These are phyloP conservation scores for Lodderomyces oxycetoniae DNA, from an alignment of 1,139 yeast species.

Conservation along the genomic window DNA sequence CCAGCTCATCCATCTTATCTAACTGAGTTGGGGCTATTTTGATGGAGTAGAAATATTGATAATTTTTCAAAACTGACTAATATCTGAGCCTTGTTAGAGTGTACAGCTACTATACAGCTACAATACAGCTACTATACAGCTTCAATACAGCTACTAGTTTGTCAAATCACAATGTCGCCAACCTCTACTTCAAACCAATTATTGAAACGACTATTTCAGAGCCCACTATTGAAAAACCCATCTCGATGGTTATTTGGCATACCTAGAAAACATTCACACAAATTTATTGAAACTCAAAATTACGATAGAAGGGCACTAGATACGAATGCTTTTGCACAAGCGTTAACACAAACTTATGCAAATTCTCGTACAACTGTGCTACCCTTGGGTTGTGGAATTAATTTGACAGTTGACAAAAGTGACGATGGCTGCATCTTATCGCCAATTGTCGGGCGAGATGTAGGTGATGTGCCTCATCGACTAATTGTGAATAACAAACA, in stretches of 20 bases:
- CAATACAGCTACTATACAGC: too few species aligned
- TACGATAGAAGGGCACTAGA: slow-evolving; percentile 16
- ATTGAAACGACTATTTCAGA: slow-evolving; percentile 9
- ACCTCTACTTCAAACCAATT: too few species aligned
- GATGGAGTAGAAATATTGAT: too few species aligned
- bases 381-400: slow-evolving; percentile 24
- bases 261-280: slow-evolving; percentile 17
- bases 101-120: too few species aligned
- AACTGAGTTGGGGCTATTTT: too few species aligned
- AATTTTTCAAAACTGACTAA: too few species aligned
- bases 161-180: too few species aligned
- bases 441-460: too few species aligned
- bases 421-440: slow-evolving; percentile 3
- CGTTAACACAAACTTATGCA: slow-evolving; percentile 18
- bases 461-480: slow-evolving; percentile 11
- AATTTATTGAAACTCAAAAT: slow-evolving; percentile 13
- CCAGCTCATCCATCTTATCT: too few species aligned
- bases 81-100: too few species aligned
- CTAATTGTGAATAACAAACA: slow-evolving; percentile 13
- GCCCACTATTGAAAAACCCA: slow-evolving; percentile 26
- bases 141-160: too few species aligned
- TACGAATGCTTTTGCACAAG: slow-evolving; percentile 24
- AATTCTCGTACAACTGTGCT: slow-evolving; percentile 18
- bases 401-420: slow-evolving; percentile 16
- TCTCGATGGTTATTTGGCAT: slow-evolving; percentile 18